Conservation (phyloP, 306 rosid species). For the Castanopsis chinensis region DNA sequence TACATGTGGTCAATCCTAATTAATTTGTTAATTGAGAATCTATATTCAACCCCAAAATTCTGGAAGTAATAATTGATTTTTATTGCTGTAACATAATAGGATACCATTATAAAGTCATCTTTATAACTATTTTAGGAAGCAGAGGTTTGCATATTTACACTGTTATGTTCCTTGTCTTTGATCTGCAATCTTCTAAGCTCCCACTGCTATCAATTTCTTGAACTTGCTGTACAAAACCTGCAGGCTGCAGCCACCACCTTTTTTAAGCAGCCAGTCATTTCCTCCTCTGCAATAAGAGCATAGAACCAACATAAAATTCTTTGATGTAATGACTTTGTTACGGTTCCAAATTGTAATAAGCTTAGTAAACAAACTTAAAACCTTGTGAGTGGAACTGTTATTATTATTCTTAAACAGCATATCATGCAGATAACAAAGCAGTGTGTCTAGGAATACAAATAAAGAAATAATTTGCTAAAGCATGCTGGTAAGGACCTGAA, state of each 20-base stretch:
- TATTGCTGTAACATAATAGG: too few species aligned
- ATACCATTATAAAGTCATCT: too few species aligned
- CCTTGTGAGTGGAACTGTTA: background rate
- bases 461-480: background rate
- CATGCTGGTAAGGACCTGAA: slow-evolving; percentile 14
- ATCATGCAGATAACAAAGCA: background rate
- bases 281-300: background rate
- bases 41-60: too few species aligned
- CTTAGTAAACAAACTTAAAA: background rate
- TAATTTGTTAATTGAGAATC: too few species aligned
- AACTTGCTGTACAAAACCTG: too few species aligned
- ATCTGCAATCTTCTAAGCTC: too few species aligned
- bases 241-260: too few species aligned
- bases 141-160: background rate
- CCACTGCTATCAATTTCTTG: too few species aligned
- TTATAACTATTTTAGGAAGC: too few species aligned
- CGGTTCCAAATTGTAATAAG: background rate
- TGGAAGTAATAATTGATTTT: too few species aligned
- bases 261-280: too few species aligned
- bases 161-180: background rate
- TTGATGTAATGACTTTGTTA: background rate
- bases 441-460: background rate
- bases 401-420: background rate
- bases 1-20: too few species aligned
- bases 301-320: background rate